Evolutionary conservation across 306 rosid genomes (phyloP), one percentile per base, ranked within the genome.

Genomic region (Malus sieversii): DNA sequence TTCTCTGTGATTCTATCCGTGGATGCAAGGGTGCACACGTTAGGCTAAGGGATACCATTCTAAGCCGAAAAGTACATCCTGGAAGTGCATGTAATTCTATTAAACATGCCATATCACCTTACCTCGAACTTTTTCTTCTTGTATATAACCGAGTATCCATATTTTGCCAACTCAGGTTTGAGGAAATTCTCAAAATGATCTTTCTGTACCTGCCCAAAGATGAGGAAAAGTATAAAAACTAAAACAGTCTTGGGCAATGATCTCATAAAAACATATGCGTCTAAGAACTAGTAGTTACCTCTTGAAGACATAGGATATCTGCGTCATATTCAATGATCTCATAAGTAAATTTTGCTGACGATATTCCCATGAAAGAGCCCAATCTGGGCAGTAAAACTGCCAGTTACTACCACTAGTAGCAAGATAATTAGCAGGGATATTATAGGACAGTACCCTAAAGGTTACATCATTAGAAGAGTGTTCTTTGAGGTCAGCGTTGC

Each of bases 241-340:
- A 63, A 66, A 32, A 45, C 10, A 20, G 20, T 13, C 23, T 33
- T n/a, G 32, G 23, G 58, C 40, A n/a, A 52, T 58, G 29, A 29
- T 52, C 46, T 29, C 18, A 22, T 64, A 52, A 42, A 62, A 38
- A 15, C 20, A 48, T 48, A 48, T 48, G 55, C 55, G 4, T 46
- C 75, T 62, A 27, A 22, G 63, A 61, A 66, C 38, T 7, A 29
- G 20, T 40, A 71, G 42, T 33, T 27, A 82, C 86, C 89, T 85
- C 89, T 55, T 82, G 86, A 38, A 85, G 85, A 80, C 85, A 82
- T 35, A 85, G 66, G 61, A 85, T 85, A 72, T 77, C 84, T 15
- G 86, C 81, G 32, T 71, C 58, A 29, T 82, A 85, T 19, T 57
- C 32, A 35, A 77, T 44, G 51, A 85, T 85, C 73, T 82, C 86